Base-by-base conservation (phyloP, 225 moss, liverwort and hornwort genomes). In the Ulota crispa region DNA sequence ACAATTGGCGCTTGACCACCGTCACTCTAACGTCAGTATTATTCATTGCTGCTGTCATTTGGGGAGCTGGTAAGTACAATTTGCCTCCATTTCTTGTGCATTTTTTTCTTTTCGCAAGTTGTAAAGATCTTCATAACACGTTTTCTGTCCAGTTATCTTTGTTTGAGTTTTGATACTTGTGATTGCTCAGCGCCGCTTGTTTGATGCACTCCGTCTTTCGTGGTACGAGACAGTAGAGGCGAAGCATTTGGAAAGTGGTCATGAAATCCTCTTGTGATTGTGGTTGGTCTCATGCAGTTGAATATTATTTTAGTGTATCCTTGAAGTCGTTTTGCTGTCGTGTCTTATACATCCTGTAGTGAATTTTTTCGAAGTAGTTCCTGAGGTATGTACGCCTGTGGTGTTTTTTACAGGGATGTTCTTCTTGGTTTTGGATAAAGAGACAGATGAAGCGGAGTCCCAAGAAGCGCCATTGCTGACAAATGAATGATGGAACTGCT, bases 1-100 rank as follows among this genome's bases (percentile, higher is more conserved):
- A 94, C 36, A 89, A 94, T 68, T 99, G 98, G 98, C 92, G 98
- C 72, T 77, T 92, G 80, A 91, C 98, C 8, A 80, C 94, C 24
- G 81, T 94, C 53, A 32, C 85, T 69, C 87, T 99, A 18, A 96
- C 95, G 37, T 88, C 89, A 62, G 76, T 95, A 74, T 84, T 92
- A 47, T 93, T 93, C 84, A 52, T 95, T 36, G 89, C 94, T 80
- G 85, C 92, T 77, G 87, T 83, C 41, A 86, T 99, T 56, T 99
- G 98, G 98, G 93, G 87, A 64, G 75, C 79, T 28, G 95, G 95
- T 92, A 82, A 83, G 85, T 70, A 56, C 41, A 41, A 50, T 12
- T 45, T 12, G 47, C 59, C 64, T 77, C 41, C 60, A 59, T 60
- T 37, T 32, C 13, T 70, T 59, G 36, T 75, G 41, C 60, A 65